Evolutionary conservation across 768 basidiomycete genomes (phyloP).

Genomic region (Agrocybe pediades): DNA sequence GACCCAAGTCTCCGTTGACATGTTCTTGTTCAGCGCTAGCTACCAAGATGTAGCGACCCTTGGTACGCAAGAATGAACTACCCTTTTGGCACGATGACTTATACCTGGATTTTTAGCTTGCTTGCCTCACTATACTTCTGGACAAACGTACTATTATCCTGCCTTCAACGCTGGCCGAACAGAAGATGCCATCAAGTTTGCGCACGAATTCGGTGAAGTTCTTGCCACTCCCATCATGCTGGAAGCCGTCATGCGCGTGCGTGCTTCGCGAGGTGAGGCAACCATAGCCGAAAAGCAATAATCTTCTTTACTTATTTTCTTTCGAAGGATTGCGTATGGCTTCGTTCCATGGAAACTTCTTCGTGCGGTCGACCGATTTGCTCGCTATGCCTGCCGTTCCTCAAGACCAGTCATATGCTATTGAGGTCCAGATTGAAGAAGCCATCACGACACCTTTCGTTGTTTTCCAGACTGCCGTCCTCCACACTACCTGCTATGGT

Average conservation of each 20-base stretch:
- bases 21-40: slow-evolving; percentile 94
- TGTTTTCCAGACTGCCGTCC: slow-evolving; percentile 91
- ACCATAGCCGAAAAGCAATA: too few species aligned
- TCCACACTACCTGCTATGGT: slow-evolving; percentile 94
- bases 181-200: slow-evolving; percentile 98
- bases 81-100: neutral
- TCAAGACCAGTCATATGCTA: slow-evolving; percentile 92
- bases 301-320: slow-evolving; percentile 1
- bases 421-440: slow-evolving; percentile 96
- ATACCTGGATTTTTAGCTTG: slow-evolving; percentile 53
- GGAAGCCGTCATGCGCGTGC: slow-evolving; percentile 97
- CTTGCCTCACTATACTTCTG: slow-evolving; percentile 95
- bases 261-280: slow-evolving; percentile 91
- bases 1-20: slow-evolving; percentile 96
- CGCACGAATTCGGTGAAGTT: slow-evolving; percentile 94
- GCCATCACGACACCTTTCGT: slow-evolving; percentile 88
- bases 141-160: slow-evolving; percentile 98
- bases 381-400: slow-evolving; percentile 97
- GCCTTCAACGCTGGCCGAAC: slow-evolving; percentile 94
- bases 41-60: slow-evolving; percentile 97
- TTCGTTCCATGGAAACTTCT: slow-evolving; percentile 98
- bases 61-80: slow-evolving; percentile 43
- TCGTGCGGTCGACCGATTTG: slow-evolving; percentile 95
- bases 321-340: slow-evolving; percentile 84
- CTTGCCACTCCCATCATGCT: slow-evolving; percentile 93